Evolutionary conservation across 768 basidiomycete genomes (phyloP), one percentile per base, ranked within the genome.

Genomic region (Suillus cothurnatus): DNA sequence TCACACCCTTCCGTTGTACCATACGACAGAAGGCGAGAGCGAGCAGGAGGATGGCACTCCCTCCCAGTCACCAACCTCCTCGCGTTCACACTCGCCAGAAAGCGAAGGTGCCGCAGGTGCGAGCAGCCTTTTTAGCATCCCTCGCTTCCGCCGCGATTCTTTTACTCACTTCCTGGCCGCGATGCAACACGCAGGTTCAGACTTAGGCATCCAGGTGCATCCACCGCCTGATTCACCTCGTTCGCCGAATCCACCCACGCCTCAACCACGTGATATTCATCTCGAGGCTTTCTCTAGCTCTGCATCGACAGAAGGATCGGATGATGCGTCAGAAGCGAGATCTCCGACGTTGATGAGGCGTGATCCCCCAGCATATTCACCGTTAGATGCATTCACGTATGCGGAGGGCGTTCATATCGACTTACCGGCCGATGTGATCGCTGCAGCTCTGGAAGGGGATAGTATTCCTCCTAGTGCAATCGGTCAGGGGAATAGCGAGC

Each of bases 321-420:
- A 47, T 19, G 61, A 73, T 61, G 31, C 75, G 64, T 70, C 80
- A 69, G 72, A 78, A 69, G 66, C 76, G 38, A 41, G 38, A 32
- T 68, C 68, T 63, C 71, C 76, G 31, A 70, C 80, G 28, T 62
- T 86, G 55, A 79, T 79, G 65, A 82, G 88, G 70, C 84, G 86
- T 64, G 89, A 91, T 67, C 93, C 93, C 26, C 94, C 94, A 31
- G 92, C 91, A 21, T 95, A 95, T 78, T 93, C 93, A 7, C 93
- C 93, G n/a, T 77, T 94, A 71, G 93, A 94, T 72, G 88, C 92
- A n/a, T 91, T 82, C 70, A 84, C 87, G 31, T 93, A 94, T 71
- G 81, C 88, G 61, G 94, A 94, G 49, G 95, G 95, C 36, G 93
- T 97, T n/a, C 92, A 93, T 61, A 89, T 96, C 57, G 94, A 97